Conservation (phyloP, 2,329 filamentous ascomycete genomes). For the Cercospora canescens region DNA sequence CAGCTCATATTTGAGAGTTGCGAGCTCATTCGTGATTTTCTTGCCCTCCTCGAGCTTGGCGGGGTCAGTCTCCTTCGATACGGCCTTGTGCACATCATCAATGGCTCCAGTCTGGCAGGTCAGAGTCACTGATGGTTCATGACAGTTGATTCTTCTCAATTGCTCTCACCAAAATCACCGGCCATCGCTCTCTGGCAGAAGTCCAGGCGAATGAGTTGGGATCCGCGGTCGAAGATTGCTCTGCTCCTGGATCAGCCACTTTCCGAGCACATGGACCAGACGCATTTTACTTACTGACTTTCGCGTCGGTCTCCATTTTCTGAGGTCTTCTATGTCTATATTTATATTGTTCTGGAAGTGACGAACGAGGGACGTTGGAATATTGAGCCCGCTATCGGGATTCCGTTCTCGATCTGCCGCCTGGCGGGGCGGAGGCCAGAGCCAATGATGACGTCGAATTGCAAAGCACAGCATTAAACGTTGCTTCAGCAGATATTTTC, state of each 20-base stretch:
- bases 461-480: neutral
- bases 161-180: constrained; percentile 75
- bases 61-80: constrained; percentile 59
- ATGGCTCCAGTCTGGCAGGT: constrained; percentile 76
- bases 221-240: constrained; percentile 76
- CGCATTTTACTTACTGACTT: constrained; percentile 61
- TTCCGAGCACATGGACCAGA: too few species aligned
- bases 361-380: constrained; percentile 5
- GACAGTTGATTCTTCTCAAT: neutral
- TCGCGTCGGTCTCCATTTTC: constrained; percentile 72
- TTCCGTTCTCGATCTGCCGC: neutral
- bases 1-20: constrained; percentile 87
- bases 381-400: neutral
- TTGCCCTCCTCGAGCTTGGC: constrained; percentile 79
- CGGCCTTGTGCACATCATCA: constrained; percentile 85
- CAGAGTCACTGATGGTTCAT: neutral
- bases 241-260: constrained; percentile 46
- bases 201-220: constrained; percentile 81
- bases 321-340: constrained; percentile 14
- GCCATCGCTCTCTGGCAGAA: constrained; percentile 87
- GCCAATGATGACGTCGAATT: neutral
- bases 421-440: neutral
- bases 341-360: neutral
- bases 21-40: constrained; percentile 75
- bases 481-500: neutral